Base-by-base conservation (phyloP, 306 rosid species). In the Dalbergia cochinchinensis region DNA sequence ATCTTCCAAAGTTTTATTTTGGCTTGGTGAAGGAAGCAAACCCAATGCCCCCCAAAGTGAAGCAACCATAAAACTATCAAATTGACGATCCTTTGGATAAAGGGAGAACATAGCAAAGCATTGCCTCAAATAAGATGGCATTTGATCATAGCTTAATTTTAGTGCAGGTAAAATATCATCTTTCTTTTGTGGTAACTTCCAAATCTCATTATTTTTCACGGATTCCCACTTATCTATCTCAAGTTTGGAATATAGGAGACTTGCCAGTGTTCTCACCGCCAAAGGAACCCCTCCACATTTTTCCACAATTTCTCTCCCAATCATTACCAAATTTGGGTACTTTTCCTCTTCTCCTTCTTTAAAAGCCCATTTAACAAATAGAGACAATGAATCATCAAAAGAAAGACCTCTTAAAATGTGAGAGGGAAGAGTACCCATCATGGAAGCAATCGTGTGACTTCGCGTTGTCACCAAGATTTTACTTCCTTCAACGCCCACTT, bases 391-490 rank as follows among this genome's bases (percentile, higher is more conserved):
- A 59, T 69, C 4, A 3, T 58, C 4, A 4, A 0, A 5, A 1
- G 70, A 69, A 59, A 78, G 82, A 5, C 76, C 70, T 33, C 45
- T 26, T 9, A 78, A 44, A 33, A 37, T 18, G 47, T 78, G 45
- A 3, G 39, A 7, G 0, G 69, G 37, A 44, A 42, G 8, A 0
- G 11, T 57, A 0, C 61, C 50, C 69, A 57, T 57, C 76, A 78
- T 78, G 0, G 69, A 26, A 78, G 82, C 82, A 42, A 78, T 57
- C 4, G 75, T 26, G 41, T 67, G 45, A 5, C n/a, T 68, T n/a
- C 51, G 76, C n/a, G 76, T 68, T 11, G 81, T 78, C 35, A 54
- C 66, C 3, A 77, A 3, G 60, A 78, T 22, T 42, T 78, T 77
- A 64, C 67, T 67, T 39, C 66, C 59, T 5, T 6, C 7, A 1